A percentile compares a stretch with the other conserved stretches of the same genome.
Conservation (phyloP, 2,329 filamentous ascomycete species). For the Thermomyces lanuginosus region DNA sequence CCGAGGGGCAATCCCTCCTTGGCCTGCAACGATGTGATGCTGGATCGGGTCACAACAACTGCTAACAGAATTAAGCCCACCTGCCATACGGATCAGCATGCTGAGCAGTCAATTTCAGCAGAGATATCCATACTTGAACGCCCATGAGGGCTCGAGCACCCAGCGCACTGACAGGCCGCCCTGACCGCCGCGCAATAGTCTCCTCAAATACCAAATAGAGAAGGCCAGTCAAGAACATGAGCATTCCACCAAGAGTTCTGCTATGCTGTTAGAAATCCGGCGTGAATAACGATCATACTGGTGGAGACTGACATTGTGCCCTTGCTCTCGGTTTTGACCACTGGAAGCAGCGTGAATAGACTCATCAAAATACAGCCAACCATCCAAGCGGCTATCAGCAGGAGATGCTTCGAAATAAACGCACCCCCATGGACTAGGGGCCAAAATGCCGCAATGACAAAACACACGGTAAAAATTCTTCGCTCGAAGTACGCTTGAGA, state of each 20-base stretch:
- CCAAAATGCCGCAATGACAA: slow-evolving; percentile 61
- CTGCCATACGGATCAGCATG: slow-evolving; percentile 19
- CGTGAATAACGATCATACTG: neutral
- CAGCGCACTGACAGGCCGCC: slow-evolving; percentile 12
- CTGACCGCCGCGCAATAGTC: slow-evolving; percentile 32
- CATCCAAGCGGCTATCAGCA: slow-evolving; percentile 55
- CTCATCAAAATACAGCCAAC: slow-evolving; percentile 71
- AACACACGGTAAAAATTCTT: slow-evolving; percentile 70
- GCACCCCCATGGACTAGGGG: slow-evolving; percentile 54
- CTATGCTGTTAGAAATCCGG: slow-evolving; percentile 5
- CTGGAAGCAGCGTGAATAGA: slow-evolving; percentile 73
- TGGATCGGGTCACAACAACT: slow-evolving; percentile 75
- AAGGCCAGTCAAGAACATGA: slow-evolving; percentile 64
- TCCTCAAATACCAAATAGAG: slow-evolving; percentile 70
- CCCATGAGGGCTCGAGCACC: slow-evolving; percentile 31
- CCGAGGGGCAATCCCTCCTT: slow-evolving; percentile 71
- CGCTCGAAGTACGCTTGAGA: slow-evolving; percentile 85
- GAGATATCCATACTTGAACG: slow-evolving; percentile 22
- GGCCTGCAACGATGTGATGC: slow-evolving; percentile 67
- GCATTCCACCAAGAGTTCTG: slow-evolving; percentile 55
- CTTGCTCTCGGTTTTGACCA: slow-evolving; percentile 66
- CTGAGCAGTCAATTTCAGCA: neutral
- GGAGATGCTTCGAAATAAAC: slow-evolving; percentile 52
- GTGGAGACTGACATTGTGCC: slow-evolving; percentile 45
- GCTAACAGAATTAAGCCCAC: slow-evolving; percentile 64